Evolutionary conservation across 2,329 filamentous ascomycete genomes (phyloP).

Genomic region (Chalaropsis ovoidea): DNA sequence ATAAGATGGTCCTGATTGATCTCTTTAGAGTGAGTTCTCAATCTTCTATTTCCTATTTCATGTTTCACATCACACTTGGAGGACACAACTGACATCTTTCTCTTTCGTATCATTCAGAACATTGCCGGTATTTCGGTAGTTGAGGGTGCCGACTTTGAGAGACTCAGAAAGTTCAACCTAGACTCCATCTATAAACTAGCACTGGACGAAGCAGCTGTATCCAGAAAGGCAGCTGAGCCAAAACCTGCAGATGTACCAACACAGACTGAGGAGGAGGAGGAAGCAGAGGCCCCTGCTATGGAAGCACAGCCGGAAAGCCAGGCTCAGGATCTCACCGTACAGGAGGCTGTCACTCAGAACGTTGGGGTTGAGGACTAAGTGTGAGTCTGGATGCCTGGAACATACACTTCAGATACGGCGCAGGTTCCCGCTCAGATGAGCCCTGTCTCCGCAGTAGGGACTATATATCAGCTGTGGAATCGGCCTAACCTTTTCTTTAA

Average conservation of each 20-base stretch:
- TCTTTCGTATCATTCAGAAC: slow-evolving; percentile 40
- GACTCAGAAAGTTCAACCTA: slow-evolving; percentile 66
- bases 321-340: not conserved
- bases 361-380: too few species aligned
- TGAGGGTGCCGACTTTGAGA: slow-evolving; percentile 56
- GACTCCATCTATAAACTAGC: slow-evolving; percentile 54
- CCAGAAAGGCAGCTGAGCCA: not conserved
- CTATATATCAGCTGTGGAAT: too few species aligned
- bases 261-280: not conserved
- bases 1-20: slow-evolving; percentile 69
- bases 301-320: not conserved
- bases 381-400: too few species aligned
- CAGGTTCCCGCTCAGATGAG: too few species aligned
- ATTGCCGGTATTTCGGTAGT: slow-evolving; percentile 73
- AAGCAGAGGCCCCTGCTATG: not conserved
- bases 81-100: not conserved
- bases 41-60: not conserved
- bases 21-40: slow-evolving; percentile 42
- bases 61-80: not conserved
- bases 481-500: too few species aligned
- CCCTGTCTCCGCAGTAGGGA: too few species aligned
- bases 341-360: too few species aligned
- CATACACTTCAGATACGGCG: too few species aligned
- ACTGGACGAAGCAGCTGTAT: slow-evolving; percentile 12
- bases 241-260: not conserved